Conservation (phyloP, 768 basidiomycete genomes). For the Suillus plorans region DNA sequence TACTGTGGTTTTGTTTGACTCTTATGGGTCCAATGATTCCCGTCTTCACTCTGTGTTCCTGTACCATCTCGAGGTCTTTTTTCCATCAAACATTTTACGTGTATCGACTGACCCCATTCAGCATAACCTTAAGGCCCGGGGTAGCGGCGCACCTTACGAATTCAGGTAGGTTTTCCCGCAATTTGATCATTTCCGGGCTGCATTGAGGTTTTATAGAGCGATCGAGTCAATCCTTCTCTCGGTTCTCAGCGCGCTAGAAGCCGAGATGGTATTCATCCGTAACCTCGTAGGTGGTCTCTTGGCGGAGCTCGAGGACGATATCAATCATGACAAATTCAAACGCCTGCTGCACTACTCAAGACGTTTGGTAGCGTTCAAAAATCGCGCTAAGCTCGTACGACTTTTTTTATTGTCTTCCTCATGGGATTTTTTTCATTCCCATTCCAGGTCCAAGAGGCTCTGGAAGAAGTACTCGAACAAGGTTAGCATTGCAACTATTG, state of each 20-base stretch:
- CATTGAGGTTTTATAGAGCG: slow-evolving; percentile 54
- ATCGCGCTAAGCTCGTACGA: slow-evolving; percentile 78
- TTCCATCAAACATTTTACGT: slow-evolving; percentile 8
- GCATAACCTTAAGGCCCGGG: slow-evolving; percentile 82
- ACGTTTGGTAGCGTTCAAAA: slow-evolving; percentile 85
- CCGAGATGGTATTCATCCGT: slow-evolving; percentile 93
- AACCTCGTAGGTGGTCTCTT: slow-evolving; percentile 87
- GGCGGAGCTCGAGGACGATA: slow-evolving; percentile 92
- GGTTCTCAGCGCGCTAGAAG: slow-evolving; percentile 89
- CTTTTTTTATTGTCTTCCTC: background rate
- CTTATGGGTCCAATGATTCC: slow-evolving; percentile 85
- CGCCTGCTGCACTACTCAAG: slow-evolving; percentile 90
- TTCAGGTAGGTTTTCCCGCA: slow-evolving; percentile 57
- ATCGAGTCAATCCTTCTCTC: slow-evolving; percentile 92
- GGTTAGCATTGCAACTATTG: slow-evolving; percentile 44
- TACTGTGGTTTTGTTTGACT: slow-evolving; percentile 88
- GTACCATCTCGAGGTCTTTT: slow-evolving; percentile 77
- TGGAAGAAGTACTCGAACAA: slow-evolving; percentile 90
- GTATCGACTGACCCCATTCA: slow-evolving; percentile 29
- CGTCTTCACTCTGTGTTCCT: slow-evolving; percentile 83
- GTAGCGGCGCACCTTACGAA: slow-evolving; percentile 77
- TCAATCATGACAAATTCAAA: slow-evolving; percentile 93
- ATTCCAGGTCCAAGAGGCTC: slow-evolving; percentile 77
- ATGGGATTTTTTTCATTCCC: slow-evolving; percentile 5
- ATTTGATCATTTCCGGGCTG: slow-evolving; percentile 10